These are phyloP conservation scores for Puccinia polysora DNA, from an alignment of 1,284 basidiomycete genomes.

Conservation along the genomic window DNA sequence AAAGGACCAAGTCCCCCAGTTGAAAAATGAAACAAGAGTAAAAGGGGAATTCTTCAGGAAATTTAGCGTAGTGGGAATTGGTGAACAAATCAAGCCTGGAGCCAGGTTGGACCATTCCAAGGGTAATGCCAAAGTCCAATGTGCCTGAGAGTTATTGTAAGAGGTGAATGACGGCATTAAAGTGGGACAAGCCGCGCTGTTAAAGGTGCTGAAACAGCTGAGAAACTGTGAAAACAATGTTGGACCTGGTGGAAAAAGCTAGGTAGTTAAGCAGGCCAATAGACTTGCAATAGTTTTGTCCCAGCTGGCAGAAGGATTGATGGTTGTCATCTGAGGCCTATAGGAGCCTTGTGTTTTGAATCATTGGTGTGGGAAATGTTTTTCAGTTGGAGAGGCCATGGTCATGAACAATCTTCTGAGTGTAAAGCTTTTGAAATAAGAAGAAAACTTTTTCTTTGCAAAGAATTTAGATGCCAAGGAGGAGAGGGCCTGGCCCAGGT, in stretches of 20 bases:
- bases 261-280: no score
- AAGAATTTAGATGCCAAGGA: neutral
- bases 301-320: neutral
- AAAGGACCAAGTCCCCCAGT: neutral
- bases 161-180: neutral
- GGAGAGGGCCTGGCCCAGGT: neutral
- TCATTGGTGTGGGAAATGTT: neutral
- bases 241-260: neutral
- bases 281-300: neutral
- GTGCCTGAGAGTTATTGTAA: neutral
- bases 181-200: neutral
- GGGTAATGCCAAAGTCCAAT: neutral
- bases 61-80: neutral
- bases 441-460: no score
- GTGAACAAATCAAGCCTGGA: neutral
- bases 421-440: neutral
- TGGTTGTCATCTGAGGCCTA: neutral
- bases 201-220: constrained; percentile 5
- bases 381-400: neutral
- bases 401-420: neutral
- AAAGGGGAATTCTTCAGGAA: neutral
- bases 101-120: neutral
- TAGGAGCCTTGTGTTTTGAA: neutral
- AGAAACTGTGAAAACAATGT: no score
- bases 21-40: neutral